These are phyloP conservation scores for Pseudocercospora macadamiae DNA, from an alignment of 2,329 filamentous ascomycete genomes.

Conservation along the genomic window DNA sequence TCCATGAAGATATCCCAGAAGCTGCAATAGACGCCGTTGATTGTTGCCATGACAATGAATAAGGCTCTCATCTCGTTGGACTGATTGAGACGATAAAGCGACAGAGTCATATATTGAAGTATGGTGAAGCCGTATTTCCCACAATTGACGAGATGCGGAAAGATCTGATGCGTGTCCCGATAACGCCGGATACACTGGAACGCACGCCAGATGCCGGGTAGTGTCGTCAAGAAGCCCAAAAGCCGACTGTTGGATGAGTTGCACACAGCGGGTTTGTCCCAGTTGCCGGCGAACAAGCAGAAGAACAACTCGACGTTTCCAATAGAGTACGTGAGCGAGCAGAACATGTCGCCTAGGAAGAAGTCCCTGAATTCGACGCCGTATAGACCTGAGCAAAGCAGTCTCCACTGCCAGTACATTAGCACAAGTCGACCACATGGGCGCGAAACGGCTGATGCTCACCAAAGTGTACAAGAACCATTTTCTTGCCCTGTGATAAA, in stretches of 20 bases:
- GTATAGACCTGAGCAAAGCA: conserved; percentile 82
- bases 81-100: conserved; percentile 75
- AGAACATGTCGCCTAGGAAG: conserved; percentile 97
- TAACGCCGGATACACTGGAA: conserved; percentile 91
- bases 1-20: conserved; percentile 98
- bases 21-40: conserved; percentile 82
- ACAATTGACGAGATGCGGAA: conserved; percentile 89
- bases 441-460: too few species aligned
- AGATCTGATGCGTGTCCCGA: conserved; percentile 78
- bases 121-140: conserved; percentile 91
- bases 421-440: background rate
- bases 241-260: conserved; percentile 83
- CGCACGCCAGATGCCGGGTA: conserved; percentile 88
- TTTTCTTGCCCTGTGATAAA: conserved; percentile 75
- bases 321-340: conserved; percentile 87
- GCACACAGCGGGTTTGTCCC: conserved; percentile 74
- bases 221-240: conserved; percentile 79
- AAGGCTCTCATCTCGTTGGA: conserved; percentile 63
- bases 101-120: conserved; percentile 74
- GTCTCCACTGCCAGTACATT: conserved; percentile 77
- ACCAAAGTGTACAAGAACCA: conserved; percentile 67
- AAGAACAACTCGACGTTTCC: conserved; percentile 92
- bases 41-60: conserved; percentile 77
- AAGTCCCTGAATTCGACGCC: conserved; percentile 97
- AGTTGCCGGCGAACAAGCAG: conserved; percentile 81